These are phyloP conservation scores for Trichoderma atrobrunneum DNA, from an alignment of 2,329 filamentous ascomycete genomes.

Conservation along the genomic window DNA sequence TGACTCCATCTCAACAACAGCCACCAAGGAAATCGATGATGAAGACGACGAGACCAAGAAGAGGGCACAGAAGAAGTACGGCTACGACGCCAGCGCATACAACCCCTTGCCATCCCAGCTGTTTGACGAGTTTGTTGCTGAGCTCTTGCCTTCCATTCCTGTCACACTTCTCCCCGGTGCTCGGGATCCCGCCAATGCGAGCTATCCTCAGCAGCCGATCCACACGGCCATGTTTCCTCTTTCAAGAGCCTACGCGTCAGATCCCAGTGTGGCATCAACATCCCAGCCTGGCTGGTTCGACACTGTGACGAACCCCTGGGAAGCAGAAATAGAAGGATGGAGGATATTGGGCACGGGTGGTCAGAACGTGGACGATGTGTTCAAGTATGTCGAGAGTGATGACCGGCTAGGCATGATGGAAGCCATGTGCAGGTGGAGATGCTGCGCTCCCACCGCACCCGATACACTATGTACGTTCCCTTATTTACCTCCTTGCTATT, in stretches of 20 bases:
- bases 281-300: slow-evolving; percentile 73
- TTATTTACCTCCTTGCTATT: not conserved
- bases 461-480: slow-evolving; percentile 79
- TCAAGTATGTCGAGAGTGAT: slow-evolving; percentile 81
- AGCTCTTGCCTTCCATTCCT: slow-evolving; percentile 80
- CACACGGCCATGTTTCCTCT: slow-evolving; percentile 88
- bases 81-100: slow-evolving; percentile 86
- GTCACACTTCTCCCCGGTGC: slow-evolving; percentile 84
- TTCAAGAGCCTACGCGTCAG: slow-evolving; percentile 63
- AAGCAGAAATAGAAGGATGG: slow-evolving; percentile 88
- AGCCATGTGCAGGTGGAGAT: slow-evolving; percentile 87
- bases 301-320: slow-evolving; percentile 87
- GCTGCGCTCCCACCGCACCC: slow-evolving; percentile 87
- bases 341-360: slow-evolving; percentile 81
- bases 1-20: slow-evolving; percentile 75
- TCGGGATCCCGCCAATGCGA: slow-evolving; percentile 82
- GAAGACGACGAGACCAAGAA: slow-evolving; percentile 37
- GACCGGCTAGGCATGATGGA: slow-evolving; percentile 88
- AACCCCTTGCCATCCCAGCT: slow-evolving; percentile 81
- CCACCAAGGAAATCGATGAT: slow-evolving; percentile 37
- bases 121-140: slow-evolving; percentile 77
- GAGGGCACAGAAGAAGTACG: slow-evolving; percentile 72
- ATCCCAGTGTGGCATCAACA: slow-evolving; percentile 34
- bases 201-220: slow-evolving; percentile 88
- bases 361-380: slow-evolving; percentile 90